These are phyloP conservation scores for Pistacia integerrima DNA, from an alignment of 345 rosid species.

Conservation along the genomic window DNA sequence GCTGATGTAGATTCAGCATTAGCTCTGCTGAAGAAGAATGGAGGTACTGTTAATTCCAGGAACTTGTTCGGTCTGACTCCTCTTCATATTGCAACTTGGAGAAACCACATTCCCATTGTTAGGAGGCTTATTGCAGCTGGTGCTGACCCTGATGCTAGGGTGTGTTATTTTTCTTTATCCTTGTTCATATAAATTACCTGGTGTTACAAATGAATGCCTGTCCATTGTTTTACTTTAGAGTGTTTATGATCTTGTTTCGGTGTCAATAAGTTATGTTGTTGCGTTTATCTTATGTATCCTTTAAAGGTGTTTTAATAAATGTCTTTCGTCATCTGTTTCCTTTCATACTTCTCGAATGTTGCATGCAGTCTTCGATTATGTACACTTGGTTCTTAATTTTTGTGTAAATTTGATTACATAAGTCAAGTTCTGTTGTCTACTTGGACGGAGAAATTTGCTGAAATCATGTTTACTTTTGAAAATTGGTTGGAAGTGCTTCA, in stretches of 20 bases:
- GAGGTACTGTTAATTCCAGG: slow-evolving; percentile 75
- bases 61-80: slow-evolving; percentile 81
- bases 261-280: not conserved
- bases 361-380: not conserved
- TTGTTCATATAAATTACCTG: slow-evolving; percentile 11
- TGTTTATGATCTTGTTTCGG: not conserved
- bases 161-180: slow-evolving; percentile 39
- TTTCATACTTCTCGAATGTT: not conserved
- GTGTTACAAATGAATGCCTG: not conserved
- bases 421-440: not conserved
- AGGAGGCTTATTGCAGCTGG: slow-evolving; percentile 89
- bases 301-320: not conserved
- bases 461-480: not conserved
- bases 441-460: not conserved
- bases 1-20: slow-evolving; percentile 78
- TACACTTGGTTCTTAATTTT: not conserved
- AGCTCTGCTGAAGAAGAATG: slow-evolving; percentile 69
- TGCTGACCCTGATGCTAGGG: slow-evolving; percentile 99
- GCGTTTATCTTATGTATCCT: not conserved
- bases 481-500: not conserved
- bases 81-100: slow-evolving; percentile 91
- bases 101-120: slow-evolving; percentile 88
- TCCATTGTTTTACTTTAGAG: not conserved
- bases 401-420: not conserved
- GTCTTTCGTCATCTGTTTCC: not conserved